Conservation (phyloP, 345 rosid species). For the Pistacia atlantica region DNA sequence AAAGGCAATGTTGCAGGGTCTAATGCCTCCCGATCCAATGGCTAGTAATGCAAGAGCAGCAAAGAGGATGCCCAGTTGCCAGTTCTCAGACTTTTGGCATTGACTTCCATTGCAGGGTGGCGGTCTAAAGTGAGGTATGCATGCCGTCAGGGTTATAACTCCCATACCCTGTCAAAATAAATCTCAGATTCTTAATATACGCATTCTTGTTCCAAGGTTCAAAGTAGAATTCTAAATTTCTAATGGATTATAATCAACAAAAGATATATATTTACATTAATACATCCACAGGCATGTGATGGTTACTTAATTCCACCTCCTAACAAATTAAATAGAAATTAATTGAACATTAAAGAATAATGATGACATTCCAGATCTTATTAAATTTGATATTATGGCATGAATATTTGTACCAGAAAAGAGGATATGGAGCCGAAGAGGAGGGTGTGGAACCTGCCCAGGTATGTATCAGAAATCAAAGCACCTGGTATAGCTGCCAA, state of each 20-base stretch:
- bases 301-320: no score
- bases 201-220: not conserved
- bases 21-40: constrained; percentile 53
- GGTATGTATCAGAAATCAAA: constrained; percentile 50
- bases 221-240: not conserved
- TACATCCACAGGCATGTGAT: not conserved
- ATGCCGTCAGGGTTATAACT: constrained; percentile 50
- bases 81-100: constrained; percentile 37
- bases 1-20: constrained; percentile 59
- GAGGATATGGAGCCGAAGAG: constrained; percentile 51
- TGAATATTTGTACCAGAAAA: constrained; percentile 36
- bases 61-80: constrained; percentile 52
- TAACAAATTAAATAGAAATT: no score
- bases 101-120: constrained; percentile 29
- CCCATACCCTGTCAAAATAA: constrained; percentile 54
- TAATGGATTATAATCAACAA: not conserved
- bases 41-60: constrained; percentile 48
- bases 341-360: not conserved
- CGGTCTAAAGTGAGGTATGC: constrained; percentile 44
- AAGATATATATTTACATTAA: not conserved
- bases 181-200: not conserved
- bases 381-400: not conserved
- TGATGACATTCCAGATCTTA: not conserved
- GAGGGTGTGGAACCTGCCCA: constrained; percentile 56
- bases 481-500: constrained; percentile 59